Conservation (phyloP, 1,139 yeast species). For the Pichia sp. region DNA sequence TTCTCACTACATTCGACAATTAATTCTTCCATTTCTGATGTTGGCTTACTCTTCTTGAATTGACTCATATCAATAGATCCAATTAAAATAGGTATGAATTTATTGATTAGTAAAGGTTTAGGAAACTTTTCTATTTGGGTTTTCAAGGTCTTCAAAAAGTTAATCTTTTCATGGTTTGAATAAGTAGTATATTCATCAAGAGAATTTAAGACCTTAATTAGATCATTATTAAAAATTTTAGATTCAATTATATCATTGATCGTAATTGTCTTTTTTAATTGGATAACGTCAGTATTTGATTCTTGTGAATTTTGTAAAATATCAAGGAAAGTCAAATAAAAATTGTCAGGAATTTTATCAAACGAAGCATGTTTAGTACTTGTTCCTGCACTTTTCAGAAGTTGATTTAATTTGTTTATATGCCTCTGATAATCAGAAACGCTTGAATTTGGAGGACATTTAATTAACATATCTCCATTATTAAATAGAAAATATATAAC, state of each 20-base stretch:
- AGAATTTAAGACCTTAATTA: slow-evolving; percentile 76
- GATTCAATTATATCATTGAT: slow-evolving; percentile 49
- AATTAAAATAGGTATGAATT: slow-evolving; percentile 64
- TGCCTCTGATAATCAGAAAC: slow-evolving; percentile 28
- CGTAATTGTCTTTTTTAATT: slow-evolving; percentile 36
- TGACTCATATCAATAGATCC: slow-evolving; percentile 33
- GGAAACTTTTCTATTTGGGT: slow-evolving; percentile 66
- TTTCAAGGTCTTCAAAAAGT: slow-evolving; percentile 62
- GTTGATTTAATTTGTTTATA: slow-evolving; percentile 19
- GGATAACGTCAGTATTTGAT: slow-evolving; percentile 35
- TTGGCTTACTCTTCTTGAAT: slow-evolving; percentile 30
- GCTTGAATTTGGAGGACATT: slow-evolving; percentile 34
- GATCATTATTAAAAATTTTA: slow-evolving; percentile 67
- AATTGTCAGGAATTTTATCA: slow-evolving; percentile 27
- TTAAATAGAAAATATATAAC: slow-evolving; percentile 59
- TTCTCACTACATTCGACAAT: slow-evolving; percentile 52
- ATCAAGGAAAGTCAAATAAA: slow-evolving; percentile 21
- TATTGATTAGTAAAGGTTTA: slow-evolving; percentile 56
- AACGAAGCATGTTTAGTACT: slow-evolving; percentile 22
- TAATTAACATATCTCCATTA: slow-evolving; percentile 37
- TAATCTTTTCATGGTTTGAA: slow-evolving; percentile 56
- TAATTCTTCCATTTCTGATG: slow-evolving; percentile 39
- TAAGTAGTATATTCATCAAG: slow-evolving; percentile 83
- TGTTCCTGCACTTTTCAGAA: slow-evolving; percentile 11
- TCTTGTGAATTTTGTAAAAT: slow-evolving; percentile 24